Evolutionary conservation across 495 filamentous ascomycete genomes (phyloP), one percentile per base, ranked within the genome.

Genomic region (Aspergillus avenaceus): DNA sequence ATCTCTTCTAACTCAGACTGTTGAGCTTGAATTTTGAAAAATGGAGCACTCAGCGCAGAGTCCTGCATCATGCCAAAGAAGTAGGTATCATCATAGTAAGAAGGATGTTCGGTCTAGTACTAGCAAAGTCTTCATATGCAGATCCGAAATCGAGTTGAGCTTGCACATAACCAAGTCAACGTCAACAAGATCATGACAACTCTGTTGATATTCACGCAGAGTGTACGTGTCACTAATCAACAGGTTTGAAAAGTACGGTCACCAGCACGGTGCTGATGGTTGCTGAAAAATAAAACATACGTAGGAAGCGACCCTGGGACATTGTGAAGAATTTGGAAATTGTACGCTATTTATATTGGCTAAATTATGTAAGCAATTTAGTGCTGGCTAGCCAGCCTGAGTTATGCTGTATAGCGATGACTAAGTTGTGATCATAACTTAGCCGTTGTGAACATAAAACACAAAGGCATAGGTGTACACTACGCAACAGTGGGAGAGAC

Each of bases 11-110:
- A 66, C 66, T 63, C 58, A 64, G 65, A 67, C 60, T 66, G 62
- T 66, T 65, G 67, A 66, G 61, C 65, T 68, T 66, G 61, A 63
- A 58, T 54, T 52, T 58, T 54, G 51, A 47, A 18, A 47, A 51
- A 60, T 58, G 53, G 41, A 52, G 52, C 58, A 60, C 52, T 54
- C 62, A 62, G 52, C 27, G 56, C 53, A 56, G 51, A 53, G 29
- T 32, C 32, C 28, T 51, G 57, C 50, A 31, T 66, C 59, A 55
- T 60, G 55, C 60, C 60, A 61, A 59, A 53, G 56, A 43, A 61
- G 59, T 43, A 29, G 42, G 19, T 44, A 50, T 66, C 62, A 70
- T 67, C 64, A 66, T 59, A 53, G 59, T 59, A 32, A 36, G 52
- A 37, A 42, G 53, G 42, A 25, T 28, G 27, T 41, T 29, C 29